Evolutionary conservation across 2,329 filamentous ascomycete species (phyloP), one percentile per base, ranked within the genome.

Genomic region (Anthostomella pinea): DNA sequence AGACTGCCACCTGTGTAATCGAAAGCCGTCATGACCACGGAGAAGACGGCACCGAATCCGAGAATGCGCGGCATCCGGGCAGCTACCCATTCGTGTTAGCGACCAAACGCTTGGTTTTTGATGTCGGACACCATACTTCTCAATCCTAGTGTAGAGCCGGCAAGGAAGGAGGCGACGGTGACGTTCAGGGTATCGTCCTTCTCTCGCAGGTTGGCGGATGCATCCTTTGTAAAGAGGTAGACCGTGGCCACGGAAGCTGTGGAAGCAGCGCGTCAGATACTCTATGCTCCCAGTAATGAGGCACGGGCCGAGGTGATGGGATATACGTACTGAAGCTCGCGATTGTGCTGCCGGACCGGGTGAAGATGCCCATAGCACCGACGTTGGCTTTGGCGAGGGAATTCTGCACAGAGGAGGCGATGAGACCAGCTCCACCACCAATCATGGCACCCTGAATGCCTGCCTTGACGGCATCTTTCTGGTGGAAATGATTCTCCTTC

Each of bases 381-480:
- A 93, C 72, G 64, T 95, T 95, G 61, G 79, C 75, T 70, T 81
- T 89, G 37, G 83, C 75, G 53, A 96, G 76, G 41, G 89, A 87
- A 71, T 95, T 97, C 70, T 90, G 86, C 49, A 95, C 75, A 37
- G 85, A 83, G 33, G 87, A 84, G 43, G 85, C 62, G 64, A 88
- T 75, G 59, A 85, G 68, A 54, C 89, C 89, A 42, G 77, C 76
- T 41, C 70, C 68, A 56, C 81, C 80, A 43, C 83, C 81, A 53
- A 87, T 66, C 47, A 81, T 56, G 25, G 75, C 77, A 44, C 80
- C 79, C 60, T 78, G 80, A 59, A 83, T 67, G 33, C 83, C 76
- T 46, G 75, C 73, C 49, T 75, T 73, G 53, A 95, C 66, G 51
- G 87, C 81, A 74, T 95, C 86, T 64, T 82, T 79, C 31, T 84